Base-by-base conservation (phyloP, 2,329 filamentous ascomycete genomes). In the Calonectria hongkongensis region DNA sequence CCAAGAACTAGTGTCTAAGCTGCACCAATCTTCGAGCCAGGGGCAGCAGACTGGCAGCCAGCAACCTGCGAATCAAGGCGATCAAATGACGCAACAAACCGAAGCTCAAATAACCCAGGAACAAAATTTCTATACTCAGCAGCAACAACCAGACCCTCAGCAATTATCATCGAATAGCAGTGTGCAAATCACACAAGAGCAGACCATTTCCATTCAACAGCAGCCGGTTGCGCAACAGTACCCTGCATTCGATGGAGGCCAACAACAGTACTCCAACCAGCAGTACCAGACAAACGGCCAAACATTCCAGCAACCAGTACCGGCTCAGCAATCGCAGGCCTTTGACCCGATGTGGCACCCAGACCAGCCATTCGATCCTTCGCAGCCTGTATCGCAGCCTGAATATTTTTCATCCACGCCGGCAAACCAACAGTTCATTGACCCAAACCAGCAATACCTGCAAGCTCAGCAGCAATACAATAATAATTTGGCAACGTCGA, bases 171-270 rank as follows among this genome's bases (percentile, higher is more conserved):
- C 54, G 4, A 9, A 21, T 39, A 9, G 18, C n/a, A n/a, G n/a
- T 13, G 54, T 58, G 6, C 54, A 58, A 58, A 36, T 25, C 13
- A 39, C 54, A 7, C 54, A 58, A 18, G 47, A 50, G 30, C 54
- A 58, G n/a, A 58, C 54, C n/a, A 58, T 27, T 18, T 25, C 33
- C 36, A 36, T 58, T 25, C 54, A 58, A 25, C 28, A 56, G n/a
- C 51, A 36, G n/a, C 12, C 33, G 4, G 30, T 18, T 58, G 18
- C 54, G 33, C 54, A 58, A 58, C 54, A 58, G 54, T 25, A 58
- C 12, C 54, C 51, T 33, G 51, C 30, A 36, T 4, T 58, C 7
- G 28, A 4, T 18, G 54, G 54, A 12, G 54, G 54, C 3, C 54
- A 58, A 12, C 54, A 60, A 27, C 54, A 60, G 36, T 18, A 41